These are phyloP conservation scores for Jatropha multifida DNA, from an alignment of 441 rosid species.

Conservation along the genomic window DNA sequence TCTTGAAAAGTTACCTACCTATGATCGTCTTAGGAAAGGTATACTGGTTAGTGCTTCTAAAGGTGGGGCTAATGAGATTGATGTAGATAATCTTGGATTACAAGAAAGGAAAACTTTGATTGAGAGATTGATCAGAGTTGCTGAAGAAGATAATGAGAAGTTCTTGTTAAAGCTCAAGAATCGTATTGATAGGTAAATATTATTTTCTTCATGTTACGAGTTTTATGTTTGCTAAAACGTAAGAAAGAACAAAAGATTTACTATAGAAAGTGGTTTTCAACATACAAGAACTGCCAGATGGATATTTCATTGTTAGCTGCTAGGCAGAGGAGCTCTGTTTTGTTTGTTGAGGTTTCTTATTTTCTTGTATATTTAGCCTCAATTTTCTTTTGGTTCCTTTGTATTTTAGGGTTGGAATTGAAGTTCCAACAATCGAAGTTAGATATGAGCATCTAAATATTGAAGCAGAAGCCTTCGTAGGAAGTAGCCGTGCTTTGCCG, in stretches of 20 bases:
- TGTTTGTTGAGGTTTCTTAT: not conserved
- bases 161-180: slow-evolving; percentile 66
- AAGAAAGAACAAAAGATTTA: not conserved
- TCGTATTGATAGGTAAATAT: slow-evolving; percentile 56
- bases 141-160: slow-evolving; percentile 67
- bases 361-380: not conserved
- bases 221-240: not conserved
- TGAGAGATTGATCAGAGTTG: slow-evolving; percentile 53
- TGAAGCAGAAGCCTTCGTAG: slow-evolving; percentile 59
- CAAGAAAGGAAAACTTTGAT: slow-evolving; percentile 46
- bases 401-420: slow-evolving; percentile 53
- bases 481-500: slow-evolving; percentile 60
- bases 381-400: not conserved
- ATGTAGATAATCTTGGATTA: slow-evolving; percentile 46
- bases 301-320: not conserved
- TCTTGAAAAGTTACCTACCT: slow-evolving; percentile 68
- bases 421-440: slow-evolving; percentile 67
- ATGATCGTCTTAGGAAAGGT: slow-evolving; percentile 60
- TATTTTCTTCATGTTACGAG: not conserved
- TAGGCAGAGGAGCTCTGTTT: slow-evolving; percentile 1
- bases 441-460: slow-evolving; percentile 60
- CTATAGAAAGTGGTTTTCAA: not conserved
- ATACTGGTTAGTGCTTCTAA: slow-evolving; percentile 39
- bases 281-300: not conserved
- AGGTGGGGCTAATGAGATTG: slow-evolving; percentile 42